Base-by-base conservation (phyloP, 2,329 filamentous ascomycete genomes). In the Clarireedia sp. region DNA sequence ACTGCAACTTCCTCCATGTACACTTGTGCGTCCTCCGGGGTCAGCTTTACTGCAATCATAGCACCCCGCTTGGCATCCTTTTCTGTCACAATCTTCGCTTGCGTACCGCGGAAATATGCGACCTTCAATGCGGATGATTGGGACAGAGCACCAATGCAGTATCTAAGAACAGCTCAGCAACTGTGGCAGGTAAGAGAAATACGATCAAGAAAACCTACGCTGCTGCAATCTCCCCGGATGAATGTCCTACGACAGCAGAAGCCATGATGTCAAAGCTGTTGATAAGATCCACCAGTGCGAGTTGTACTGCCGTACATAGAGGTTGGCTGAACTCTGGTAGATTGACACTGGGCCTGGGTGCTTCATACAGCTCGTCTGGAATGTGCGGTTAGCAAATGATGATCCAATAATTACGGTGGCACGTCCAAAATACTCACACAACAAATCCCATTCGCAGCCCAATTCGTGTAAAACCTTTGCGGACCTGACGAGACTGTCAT, bases 81-180 rank as follows among this genome's bases (percentile, higher is more conserved):
- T 16, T 49, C 10, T 5, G 5, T 5, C 14, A 45, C 10, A 7
- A 21, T 6, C 17, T 14, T 38, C 7, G 40, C 29, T 16, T 26
- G 23, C 5, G 17, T 45, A 6, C 54, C 54, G 1, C 48, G 54
- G 10, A 37, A 47, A 26, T 47, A 56, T 14, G 54, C 47, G n/a
- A 56, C 9, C 24, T 47, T 51, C 26, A n/a, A 21, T 6, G 47
- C 54, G 12, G 38, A 50, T 21, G 38, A 8, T 16, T 37, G 12
- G 4, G 48, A 65, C 1, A 74, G 49, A 1, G 64, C 63, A 2
- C 69, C 70, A 1, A 69, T 62, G 0, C 8, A 43, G 24, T 57
- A 55, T n/a, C 45, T 55, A 46, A n/a, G 12, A 12, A 17, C 21
- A 26, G 41, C 12, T 45, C 9, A 24, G 43, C 4, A 46, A n/a